These are phyloP conservation scores for Solanum pimpinellifolium DNA, from an alignment of 257 asterid species.

Conservation along the genomic window DNA sequence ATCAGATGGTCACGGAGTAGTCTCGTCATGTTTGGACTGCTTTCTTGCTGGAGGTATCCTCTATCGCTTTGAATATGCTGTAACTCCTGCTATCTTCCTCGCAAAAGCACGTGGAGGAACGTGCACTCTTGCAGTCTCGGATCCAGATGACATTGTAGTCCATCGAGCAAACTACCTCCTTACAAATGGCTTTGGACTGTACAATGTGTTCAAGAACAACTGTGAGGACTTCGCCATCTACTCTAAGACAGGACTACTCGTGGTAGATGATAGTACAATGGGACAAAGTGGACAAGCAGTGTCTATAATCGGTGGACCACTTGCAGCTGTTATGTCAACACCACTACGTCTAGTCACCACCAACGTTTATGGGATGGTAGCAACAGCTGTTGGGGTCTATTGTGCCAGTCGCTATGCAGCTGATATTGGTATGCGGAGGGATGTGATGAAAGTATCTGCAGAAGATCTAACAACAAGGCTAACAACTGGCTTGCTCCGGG, in stretches of 20 bases:
- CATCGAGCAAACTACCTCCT: constrained; percentile 80
- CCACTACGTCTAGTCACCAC: constrained; percentile 69
- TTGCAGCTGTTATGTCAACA: constrained; percentile 68
- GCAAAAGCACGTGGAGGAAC: constrained; percentile 98
- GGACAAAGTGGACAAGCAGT: constrained; percentile 95
- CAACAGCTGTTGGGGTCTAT: constrained; percentile 64
- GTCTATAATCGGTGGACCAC: constrained; percentile 78
- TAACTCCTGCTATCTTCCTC: constrained; percentile 60
- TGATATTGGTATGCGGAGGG: constrained; percentile 85
- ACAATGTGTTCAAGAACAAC: constrained; percentile 73
- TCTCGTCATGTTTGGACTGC: constrained; percentile 70
- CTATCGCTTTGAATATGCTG: constrained; percentile 77
- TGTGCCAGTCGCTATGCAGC: constrained; percentile 82
- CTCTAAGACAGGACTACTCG: constrained; percentile 90
- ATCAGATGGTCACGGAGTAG: constrained; percentile 70
- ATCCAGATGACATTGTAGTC: constrained; percentile 34
- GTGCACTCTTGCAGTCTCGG: constrained; percentile 74
- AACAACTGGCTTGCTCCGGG: constrained; percentile 40
- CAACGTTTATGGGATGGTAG: constrained; percentile 64
- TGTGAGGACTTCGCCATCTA: constrained; percentile 94
- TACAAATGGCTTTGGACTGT: constrained; percentile 77
- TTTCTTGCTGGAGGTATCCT: constrained; percentile 87
- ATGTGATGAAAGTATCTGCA: constrained; percentile 51
- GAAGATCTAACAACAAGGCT: constrained; percentile 69
- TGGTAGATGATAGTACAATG: constrained; percentile 53